A percentile compares a stretch with the other conserved stretches of the same genome.
Conservation (phyloP, 129 eudicot genomes). For the Deinandra increscens region DNA sequence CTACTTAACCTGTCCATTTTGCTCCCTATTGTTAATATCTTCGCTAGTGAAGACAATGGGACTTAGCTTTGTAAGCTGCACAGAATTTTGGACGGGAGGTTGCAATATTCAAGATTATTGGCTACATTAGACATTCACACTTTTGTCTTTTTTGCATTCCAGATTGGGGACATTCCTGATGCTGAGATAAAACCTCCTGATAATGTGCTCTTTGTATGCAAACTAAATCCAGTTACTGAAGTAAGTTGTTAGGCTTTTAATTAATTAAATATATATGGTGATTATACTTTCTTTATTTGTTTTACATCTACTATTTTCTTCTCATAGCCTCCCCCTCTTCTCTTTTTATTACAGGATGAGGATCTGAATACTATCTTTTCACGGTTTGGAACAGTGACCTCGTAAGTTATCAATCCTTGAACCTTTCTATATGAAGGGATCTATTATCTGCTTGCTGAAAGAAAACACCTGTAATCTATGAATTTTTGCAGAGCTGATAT, state of each 20-base stretch:
- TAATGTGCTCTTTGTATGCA: slow-evolving; percentile 92
- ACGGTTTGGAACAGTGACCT: slow-evolving; percentile 84
- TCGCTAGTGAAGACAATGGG: not conserved
- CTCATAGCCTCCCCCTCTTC: not conserved
- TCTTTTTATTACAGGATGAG: slow-evolving; percentile 58
- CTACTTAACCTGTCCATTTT: not conserved
- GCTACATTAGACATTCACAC: not conserved
- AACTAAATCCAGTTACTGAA: slow-evolving; percentile 95
- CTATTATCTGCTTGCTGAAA: not conserved
- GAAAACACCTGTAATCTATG: slow-evolving; percentile 25
- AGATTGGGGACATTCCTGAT: slow-evolving; percentile 98
- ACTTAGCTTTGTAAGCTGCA: slow-evolving; percentile 7
- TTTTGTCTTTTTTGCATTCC: slow-evolving; percentile 24
- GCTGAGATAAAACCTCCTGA: slow-evolving; percentile 98
- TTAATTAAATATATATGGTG: not conserved
- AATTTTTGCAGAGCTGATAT: slow-evolving; percentile 72
- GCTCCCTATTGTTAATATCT: not conserved
- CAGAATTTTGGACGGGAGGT: not conserved
- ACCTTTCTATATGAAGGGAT: not conserved
- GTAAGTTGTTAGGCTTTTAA: slow-evolving; percentile 42
- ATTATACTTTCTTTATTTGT: not conserved
- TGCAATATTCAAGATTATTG: not conserved
- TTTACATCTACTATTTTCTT: slow-evolving; percentile 9
- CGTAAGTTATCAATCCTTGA: slow-evolving; percentile 49
- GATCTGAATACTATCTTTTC: slow-evolving; percentile 91